Evolutionary conservation across 192 early-diverging fungal species (phyloP), one percentile per base, ranked within the genome.

Genomic region (Mortierella claussenii): DNA sequence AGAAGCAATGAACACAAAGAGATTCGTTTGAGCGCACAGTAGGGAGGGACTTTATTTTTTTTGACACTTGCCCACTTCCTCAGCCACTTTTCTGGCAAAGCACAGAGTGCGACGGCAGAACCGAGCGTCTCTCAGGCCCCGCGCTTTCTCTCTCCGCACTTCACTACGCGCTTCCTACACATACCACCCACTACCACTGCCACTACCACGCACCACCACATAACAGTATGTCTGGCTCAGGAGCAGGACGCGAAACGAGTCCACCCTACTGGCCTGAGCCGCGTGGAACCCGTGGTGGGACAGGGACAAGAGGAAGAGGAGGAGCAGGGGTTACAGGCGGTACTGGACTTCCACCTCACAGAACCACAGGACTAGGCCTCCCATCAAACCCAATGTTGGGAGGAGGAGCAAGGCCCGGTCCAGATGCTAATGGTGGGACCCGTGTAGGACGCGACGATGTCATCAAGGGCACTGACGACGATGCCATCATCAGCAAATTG

Each of bases 401-500:
- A 65, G 17, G 53, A 20, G 33, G 47, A 50, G 32, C 45, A 34
- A 52, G 2, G 59, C n/a, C n/a, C n/a, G n/a, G n/a, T n/a, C n/a
- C n/a, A n/a, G n/a, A n/a, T n/a, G n/a, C n/a, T n/a, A n/a, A n/a
- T n/a, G n/a, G n/a, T n/a, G n/a, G 55, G n/a, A 43, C 59, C 27
- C 49, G 52, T 5, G 28, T 52, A n/a, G 62, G 36, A 28, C 73
- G 82, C n/a, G 84, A 87, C 64, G 91, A 96, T 69, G 86, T 88
- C n/a, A 84, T 92, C 18, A 90, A 91, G 48, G 88, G 82, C n/a
- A 99, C 97, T 52, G 95, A 97, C 81, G 93, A 94, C 57, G 95
- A 97, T 68, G 97, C 96, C 21, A 87, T 91, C 15, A 79, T 91
- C 45, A 91, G 91, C 64, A 88, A 92, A 79, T 83, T 92, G 92